Evolutionary conservation across 352 stramenopile genomes (phyloP).

Genomic region (Globisporangium spinosum): DNA sequence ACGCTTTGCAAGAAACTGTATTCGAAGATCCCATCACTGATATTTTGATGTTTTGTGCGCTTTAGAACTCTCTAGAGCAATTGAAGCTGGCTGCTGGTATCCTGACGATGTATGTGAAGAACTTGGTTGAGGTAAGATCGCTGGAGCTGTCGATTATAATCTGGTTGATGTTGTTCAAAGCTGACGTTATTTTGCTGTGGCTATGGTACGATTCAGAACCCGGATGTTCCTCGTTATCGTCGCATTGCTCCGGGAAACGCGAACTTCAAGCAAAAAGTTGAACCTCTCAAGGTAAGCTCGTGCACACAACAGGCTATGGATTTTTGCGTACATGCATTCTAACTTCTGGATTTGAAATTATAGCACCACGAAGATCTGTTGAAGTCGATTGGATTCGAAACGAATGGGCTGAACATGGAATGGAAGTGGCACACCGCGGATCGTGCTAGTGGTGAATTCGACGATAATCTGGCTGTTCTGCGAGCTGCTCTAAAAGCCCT

Average conservation of each 20-base stretch:
- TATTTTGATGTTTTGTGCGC: neutral
- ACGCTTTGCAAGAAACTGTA: neutral
- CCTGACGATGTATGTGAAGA: constrained; percentile 87
- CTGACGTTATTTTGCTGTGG: constrained; percentile 1
- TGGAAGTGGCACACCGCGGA: constrained; percentile 78
- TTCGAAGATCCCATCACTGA: neutral
- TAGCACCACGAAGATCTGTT: constrained; percentile 76
- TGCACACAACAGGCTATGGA: neutral
- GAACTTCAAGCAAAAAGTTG: constrained; percentile 86
- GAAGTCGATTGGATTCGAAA: constrained; percentile 75
- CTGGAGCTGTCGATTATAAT: neutral
- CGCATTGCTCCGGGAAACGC: constrained; percentile 71
- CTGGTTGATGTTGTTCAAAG: neutral
- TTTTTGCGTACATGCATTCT: neutral
- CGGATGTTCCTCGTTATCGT: constrained; percentile 76
- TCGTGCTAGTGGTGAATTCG: constrained; percentile 54
- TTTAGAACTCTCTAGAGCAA: constrained; percentile 67
- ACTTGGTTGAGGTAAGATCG: constrained; percentile 62
- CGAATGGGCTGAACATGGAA: constrained; percentile 70
- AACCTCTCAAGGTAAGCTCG: constrained; percentile 62
- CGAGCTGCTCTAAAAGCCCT: constrained; percentile 55
- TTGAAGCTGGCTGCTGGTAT: constrained; percentile 65
- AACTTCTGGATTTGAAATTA: neutral
- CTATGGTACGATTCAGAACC: constrained; percentile 39
- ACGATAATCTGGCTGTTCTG: constrained; percentile 65